Evolutionary conservation across 179 eudicot genomes (phyloP).

Genomic region (Silene vulgaris): DNA sequence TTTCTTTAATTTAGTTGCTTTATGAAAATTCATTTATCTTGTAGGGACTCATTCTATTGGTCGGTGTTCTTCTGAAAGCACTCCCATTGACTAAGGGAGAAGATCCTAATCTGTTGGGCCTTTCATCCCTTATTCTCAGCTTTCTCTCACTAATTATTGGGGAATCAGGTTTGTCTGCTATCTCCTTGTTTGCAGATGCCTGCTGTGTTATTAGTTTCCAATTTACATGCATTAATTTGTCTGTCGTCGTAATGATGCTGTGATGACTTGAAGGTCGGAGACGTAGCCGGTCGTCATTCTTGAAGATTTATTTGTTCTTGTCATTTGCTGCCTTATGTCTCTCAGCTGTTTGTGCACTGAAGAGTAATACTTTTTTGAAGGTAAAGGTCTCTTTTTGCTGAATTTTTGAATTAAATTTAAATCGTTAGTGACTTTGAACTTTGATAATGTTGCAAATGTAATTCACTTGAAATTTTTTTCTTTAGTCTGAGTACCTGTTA

Average conservation of each 20-base stretch:
- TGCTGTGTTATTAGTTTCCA: neutral
- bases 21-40: neutral
- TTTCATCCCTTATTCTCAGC: conserved; percentile 34
- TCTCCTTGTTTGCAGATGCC: neutral
- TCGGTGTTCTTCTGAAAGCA: conserved; percentile 31
- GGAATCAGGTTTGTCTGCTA: conserved; percentile 50
- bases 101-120: conserved; percentile 30
- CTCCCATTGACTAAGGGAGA: conserved; percentile 36
- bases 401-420: too few relatives aligned
- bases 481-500: neutral
- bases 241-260: neutral
- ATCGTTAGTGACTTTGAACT: neutral
- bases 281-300: conserved; percentile 47
- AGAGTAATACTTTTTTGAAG: conserved; percentile 38
- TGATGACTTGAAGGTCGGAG: conserved; percentile 49
- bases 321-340: conserved; percentile 46
- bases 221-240: neutral
- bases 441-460: neutral
- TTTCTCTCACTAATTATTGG: conserved; percentile 54
- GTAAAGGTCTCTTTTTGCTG: conserved; percentile 26
- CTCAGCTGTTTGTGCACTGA: conserved; percentile 33
- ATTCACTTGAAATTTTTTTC: neutral
- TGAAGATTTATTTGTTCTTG: conserved; percentile 55
- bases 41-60: conserved; percentile 46
- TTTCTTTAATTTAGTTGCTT: neutral